Base-by-base conservation (phyloP, 1,139 yeast species). In the Lodderomyces margitis region DNA sequence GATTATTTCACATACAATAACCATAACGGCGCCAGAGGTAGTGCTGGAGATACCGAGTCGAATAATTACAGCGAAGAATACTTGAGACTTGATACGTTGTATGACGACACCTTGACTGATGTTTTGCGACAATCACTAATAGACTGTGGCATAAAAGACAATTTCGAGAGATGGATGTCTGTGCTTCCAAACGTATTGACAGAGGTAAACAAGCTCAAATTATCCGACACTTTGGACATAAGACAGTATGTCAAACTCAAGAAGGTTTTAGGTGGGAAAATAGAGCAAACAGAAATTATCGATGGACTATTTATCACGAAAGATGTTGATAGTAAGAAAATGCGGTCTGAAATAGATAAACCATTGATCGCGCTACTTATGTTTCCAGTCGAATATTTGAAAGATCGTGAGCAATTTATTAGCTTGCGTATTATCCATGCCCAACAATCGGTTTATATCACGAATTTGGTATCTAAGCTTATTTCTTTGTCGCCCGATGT, bases 291-390 rank as follows among this genome's bases (percentile, higher is more conserved):
- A 0, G 65, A 67, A 28, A 76, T 80, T 35, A 61, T 91, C 12
- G 82, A 86, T 55, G 99, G 98, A 1, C 65, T 88, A 5, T 84
- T 87, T 10, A 88, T 91, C 61, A 86, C 98, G 0, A 89, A 91
- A 51, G 80, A 83, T 24, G 68, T 91, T 32, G 95, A 96, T n/a
- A 70, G 87, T 34, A 87, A 83, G 55, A 62, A 76, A 2, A 94
- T 94, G 98, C 78, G 88, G 0, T 62, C 79, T 4, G 57, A 59
- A 9, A 70, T 94, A 6, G 55, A 59, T 1, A 74, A 77, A 38
- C 98, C 99, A 0, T 76, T 83, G 44, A 84, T 94, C 35, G 81
- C 94, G 42, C 69, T 94, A 24, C 74, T 94, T 9, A 84, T 89
- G 73, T 92, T 94, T 54, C 96, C 98, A 0, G 68, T 94, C 21